These are phyloP conservation scores for Pseudotulostoma volvatum DNA, from an alignment of 495 filamentous ascomycete species.

Conservation along the genomic window DNA sequence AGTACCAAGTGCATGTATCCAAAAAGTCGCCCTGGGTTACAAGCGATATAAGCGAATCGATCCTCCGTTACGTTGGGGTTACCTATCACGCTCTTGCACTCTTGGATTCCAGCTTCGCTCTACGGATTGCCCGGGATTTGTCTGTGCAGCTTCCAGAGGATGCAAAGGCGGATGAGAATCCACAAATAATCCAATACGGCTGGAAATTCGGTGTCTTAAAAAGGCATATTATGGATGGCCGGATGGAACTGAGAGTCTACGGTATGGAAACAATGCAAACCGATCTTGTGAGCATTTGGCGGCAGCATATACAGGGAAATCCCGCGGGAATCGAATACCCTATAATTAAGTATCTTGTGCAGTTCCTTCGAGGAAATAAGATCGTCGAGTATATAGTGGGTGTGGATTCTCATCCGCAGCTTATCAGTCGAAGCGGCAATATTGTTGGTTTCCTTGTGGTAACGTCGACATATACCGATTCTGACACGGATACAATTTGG, in stretches of 20 bases:
- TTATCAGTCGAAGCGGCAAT: constrained; percentile 66
- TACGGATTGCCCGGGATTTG: constrained; percentile 20
- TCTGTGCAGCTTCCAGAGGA: constrained; percentile 24
- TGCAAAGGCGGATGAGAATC: constrained; percentile 11
- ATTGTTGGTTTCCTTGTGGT: constrained; percentile 81
- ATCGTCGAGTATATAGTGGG: constrained; percentile 79
- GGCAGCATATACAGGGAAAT: constrained; percentile 29
- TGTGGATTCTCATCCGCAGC: constrained; percentile 78
- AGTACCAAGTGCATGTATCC: constrained; percentile 19
- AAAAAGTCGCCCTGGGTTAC: constrained; percentile 26
- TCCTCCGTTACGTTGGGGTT: constrained; percentile 15
- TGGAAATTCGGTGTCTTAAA: constrained; percentile 58
- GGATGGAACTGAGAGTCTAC: constrained; percentile 74
- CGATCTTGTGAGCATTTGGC: constrained; percentile 51
- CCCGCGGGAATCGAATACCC: constrained; percentile 25
- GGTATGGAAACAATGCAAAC: constrained; percentile 53
- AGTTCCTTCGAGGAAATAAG: constrained; percentile 44
- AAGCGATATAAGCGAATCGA: constrained; percentile 19
- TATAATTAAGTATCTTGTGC: constrained; percentile 45
- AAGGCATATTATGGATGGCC: constrained; percentile 60
- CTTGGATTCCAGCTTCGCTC: constrained; percentile 10
- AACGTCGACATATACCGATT: constrained; percentile 51
- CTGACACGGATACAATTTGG: constrained; percentile 72
- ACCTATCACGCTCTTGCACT: constrained; percentile 13
- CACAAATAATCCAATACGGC: constrained; percentile 34